Evolutionary conservation across 306 rosid species (phyloP), one percentile per base, ranked within the genome.

Genomic region (Abrus pulchellus): DNA sequence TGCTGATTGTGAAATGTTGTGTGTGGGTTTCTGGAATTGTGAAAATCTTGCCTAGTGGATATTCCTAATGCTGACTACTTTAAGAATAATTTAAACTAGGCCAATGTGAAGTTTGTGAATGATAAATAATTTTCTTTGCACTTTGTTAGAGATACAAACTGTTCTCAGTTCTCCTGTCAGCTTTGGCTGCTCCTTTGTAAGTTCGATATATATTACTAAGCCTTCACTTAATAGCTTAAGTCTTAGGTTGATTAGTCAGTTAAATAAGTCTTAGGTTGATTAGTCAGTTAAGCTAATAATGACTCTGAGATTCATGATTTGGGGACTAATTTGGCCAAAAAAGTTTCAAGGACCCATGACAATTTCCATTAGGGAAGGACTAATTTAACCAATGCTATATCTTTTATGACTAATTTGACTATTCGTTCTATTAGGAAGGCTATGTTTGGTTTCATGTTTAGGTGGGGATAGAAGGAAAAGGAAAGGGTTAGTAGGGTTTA

Each of bases 121-220:
- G 44, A 63, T 80, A 43, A 53, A 14, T 43, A 9, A 1, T 53
- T 68, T 14, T 9, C 13, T 43, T 30, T 8, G 54, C 33, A 9
- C 49, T 29, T 54, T 67, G 49, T 54, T 20, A 52, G 45, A 43
- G 34, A 13, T 60, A 74, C 43, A 45, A 75, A 45, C 49, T 4
- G 14, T 47, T 62, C 62, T 20, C 64, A 11, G 73, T 61, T 64
- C 41, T 33, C 54, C 81, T 20, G 4, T 38, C 36, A 44, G 64
- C 65, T n/a, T 28, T 27, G 38, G 41, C 41, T 74, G 47, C 38
- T 33, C 28, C 68, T 41, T 41, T 13, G 8, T 12, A 10, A 9
- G 44, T 74, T 29, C 7, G 50, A 34, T 41, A 6, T 60, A n/a
- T 60, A 75, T n/a, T 60, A 13, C 44, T 9, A 38, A 60, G 49